Conservation (phyloP, 31 red algal species). For the Odonthalia washingtoniensis region DNA sequence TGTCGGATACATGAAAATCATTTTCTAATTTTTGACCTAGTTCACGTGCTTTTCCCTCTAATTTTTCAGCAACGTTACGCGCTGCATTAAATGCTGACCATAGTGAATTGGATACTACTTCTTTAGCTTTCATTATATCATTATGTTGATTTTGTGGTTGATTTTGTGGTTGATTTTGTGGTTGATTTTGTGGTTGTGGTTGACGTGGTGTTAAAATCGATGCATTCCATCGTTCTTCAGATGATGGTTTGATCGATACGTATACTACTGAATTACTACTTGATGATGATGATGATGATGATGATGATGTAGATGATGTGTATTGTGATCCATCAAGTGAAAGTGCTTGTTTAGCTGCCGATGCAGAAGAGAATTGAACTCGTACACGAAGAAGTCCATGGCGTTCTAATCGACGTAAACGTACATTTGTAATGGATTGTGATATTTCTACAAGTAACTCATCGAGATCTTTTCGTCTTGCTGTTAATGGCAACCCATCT, state of each 20-base stretch:
- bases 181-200: background rate
- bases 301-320: background rate
- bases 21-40: slow-evolving; percentile 61
- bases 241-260: slow-evolving; percentile 40
- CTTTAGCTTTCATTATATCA: background rate
- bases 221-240: slow-evolving; percentile 51
- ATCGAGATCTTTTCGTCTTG: slow-evolving; percentile 56
- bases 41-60: slow-evolving; percentile 51
- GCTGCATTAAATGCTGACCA: slow-evolving; percentile 64
- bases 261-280: too few relatives aligned
- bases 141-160: background rate
- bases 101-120: slow-evolving; percentile 30
- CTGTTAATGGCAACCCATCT: slow-evolving; percentile 51
- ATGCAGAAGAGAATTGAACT: slow-evolving; percentile 34
- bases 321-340: slow-evolving; percentile 39
- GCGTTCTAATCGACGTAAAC: slow-evolving; percentile 44
- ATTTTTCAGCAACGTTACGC: slow-evolving; percentile 55
- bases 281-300: too few relatives aligned
- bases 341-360: slow-evolving; percentile 34
- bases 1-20: slow-evolving; percentile 52
- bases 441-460: slow-evolving; percentile 24
- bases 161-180: background rate
- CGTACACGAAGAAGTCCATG: slow-evolving; percentile 49
- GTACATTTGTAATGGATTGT: slow-evolving; percentile 29
- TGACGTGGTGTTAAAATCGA: background rate